Evolutionary conservation across 192 early-diverging fungal species (phyloP).

Genomic region (Rhizophagus sp.): DNA sequence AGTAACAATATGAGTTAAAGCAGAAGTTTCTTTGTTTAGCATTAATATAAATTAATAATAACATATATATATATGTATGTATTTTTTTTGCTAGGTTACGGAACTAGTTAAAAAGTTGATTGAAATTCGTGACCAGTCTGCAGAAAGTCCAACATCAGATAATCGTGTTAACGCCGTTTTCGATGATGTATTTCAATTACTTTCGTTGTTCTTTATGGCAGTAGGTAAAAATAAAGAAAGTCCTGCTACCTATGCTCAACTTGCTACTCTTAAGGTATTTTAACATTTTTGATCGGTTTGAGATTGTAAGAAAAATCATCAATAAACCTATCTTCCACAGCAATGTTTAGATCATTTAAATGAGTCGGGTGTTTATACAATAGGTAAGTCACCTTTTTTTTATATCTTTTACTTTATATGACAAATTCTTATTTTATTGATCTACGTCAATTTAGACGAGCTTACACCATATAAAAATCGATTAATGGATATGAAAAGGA

Average conservation of each 20-base stretch:
- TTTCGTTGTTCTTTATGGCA: slow-evolving; percentile 77
- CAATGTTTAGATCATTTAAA: slow-evolving; percentile 37
- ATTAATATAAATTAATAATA: not conserved
- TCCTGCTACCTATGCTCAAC: slow-evolving; percentile 75
- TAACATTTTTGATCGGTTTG: not conserved
- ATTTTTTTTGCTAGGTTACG: slow-evolving; percentile 26
- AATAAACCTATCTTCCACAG: not conserved
- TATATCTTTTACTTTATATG: too few relatives aligned
- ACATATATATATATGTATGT: too few relatives aligned
- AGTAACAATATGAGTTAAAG: not conserved
- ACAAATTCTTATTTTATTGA: slow-evolving; percentile 24
- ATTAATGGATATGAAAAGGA: slow-evolving; percentile 56
- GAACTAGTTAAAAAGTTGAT: slow-evolving; percentile 47
- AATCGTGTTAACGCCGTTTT: slow-evolving; percentile 69
- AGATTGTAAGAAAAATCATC: not conserved
- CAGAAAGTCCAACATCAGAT: slow-evolving; percentile 27
- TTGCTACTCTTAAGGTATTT: slow-evolving; percentile 71
- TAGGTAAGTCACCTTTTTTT: slow-evolving; percentile 37
- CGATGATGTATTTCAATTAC: slow-evolving; percentile 74
- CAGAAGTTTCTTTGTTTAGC: too few relatives aligned
- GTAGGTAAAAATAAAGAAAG: slow-evolving; percentile 76
- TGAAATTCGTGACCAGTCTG: slow-evolving; percentile 25
- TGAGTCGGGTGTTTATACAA: slow-evolving; percentile 60
- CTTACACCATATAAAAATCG: slow-evolving; percentile 63
- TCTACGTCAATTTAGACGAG: slow-evolving; percentile 41